phyloP scores from a whole-genome alignment of 2,329 filamentous ascomycete species.

The Mollisia scopiformis region DNA sequence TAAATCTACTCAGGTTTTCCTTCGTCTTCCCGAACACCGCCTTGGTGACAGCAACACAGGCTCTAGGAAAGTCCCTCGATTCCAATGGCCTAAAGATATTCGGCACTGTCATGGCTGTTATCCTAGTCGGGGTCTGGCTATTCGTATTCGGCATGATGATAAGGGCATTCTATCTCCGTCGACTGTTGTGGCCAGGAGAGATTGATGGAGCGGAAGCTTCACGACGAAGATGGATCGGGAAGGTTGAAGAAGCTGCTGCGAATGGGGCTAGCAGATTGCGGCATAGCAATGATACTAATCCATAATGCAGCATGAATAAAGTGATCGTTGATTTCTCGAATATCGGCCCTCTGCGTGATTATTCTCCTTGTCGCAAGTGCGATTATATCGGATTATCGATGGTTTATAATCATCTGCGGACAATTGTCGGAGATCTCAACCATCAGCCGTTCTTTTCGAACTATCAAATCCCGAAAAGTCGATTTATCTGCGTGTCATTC shows the following conservation, averaged over 20 bases:
- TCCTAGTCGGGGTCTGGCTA: conserved; percentile 69
- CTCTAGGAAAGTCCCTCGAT: conserved; percentile 65
- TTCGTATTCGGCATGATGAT: conserved; percentile 73
- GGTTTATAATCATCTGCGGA: neutral
- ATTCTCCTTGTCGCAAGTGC: neutral
- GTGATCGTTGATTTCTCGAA: neutral
- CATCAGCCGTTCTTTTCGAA: neutral
- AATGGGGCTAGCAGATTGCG: neutral
- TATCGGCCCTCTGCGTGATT: neutral
- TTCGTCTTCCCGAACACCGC: conserved; percentile 57
- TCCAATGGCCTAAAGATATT: conserved; percentile 64
- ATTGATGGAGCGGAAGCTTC: conserved; percentile 20
- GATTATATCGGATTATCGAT: neutral
- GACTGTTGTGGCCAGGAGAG: conserved; percentile 74
- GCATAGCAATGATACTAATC: neutral
- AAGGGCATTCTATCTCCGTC: conserved; percentile 62
- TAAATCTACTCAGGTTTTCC: conserved; percentile 67
- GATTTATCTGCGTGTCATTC: neutral
- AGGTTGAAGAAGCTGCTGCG: neutral
- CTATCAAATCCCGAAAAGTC: neutral
- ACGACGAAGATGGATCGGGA: conserved; percentile 13
- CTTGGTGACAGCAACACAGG: conserved; percentile 68
- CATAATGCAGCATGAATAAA: neutral
- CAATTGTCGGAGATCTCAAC: neutral
- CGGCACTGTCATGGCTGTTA: conserved; percentile 68